Base-by-base conservation (phyloP, 164 flowering plant species). In the Vitis amurensis region DNA sequence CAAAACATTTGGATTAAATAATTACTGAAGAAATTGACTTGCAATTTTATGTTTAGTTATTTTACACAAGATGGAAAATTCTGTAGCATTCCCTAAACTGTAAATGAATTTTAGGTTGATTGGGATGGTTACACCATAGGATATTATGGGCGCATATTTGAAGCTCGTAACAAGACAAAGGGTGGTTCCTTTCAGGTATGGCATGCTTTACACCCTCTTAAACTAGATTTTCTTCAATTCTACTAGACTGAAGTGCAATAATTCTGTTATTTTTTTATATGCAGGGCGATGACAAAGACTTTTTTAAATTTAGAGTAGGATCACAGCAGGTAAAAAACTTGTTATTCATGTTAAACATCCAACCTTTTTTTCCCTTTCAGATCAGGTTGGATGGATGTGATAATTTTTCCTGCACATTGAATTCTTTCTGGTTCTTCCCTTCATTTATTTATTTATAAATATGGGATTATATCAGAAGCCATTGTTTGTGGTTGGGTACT, bases 101-200 rank as follows among this genome's bases (percentile, higher is more conserved):
- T 61, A 29, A 19, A 67, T 73, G 44, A 15, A 31, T 63, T 69
- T 49, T 63, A 94, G 97, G 91, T 94, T 65, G 97, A 94, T 66
- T 94, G 99, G 99, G 99, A 88, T 85, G 97, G 99, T 55, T 94
- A 87, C 84, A 94, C 99, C 56, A 91, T 94, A 67, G 99, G 99
- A 44, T 94, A 94, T 77, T 91, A 91, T 79, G 99, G 99, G 57
- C 95, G 97, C 61, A 92, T 94, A 69, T 94, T 94, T 87, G 98
- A 91, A 87, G 99, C 99, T 80, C 91, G 99, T 64, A 94, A 94
- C 82, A 94, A 92, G 81, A 91, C 97, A 64, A 94, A 94, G 77
- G 99, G 97, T 56, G 97, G 99, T 74, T 90, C 99, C 3, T 94
- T 92, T 76, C 94, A 78, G 97, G 99, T 92, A 86, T 48, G 47